Evolutionary conservation across 257 asterid genomes (phyloP).

Genomic region (Jacaranda mimosifolia): DNA sequence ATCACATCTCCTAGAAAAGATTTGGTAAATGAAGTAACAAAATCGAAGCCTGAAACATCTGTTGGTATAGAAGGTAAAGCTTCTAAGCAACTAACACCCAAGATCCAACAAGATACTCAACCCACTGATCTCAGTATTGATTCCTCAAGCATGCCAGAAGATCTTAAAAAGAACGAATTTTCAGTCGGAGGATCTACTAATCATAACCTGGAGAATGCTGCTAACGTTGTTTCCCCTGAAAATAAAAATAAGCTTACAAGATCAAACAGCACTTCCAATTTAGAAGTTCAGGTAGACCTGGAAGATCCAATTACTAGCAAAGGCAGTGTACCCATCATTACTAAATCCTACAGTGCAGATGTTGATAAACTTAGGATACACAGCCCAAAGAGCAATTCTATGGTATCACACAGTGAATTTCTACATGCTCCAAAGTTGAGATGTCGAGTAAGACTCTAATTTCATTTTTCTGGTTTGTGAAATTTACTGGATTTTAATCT

Average conservation of each 20-base stretch:
- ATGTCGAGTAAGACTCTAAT: constrained; percentile 68
- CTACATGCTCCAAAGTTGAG: constrained; percentile 74
- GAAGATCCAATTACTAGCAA: constrained; percentile 48
- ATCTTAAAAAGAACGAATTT: constrained; percentile 36
- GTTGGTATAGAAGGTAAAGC: constrained; percentile 47
- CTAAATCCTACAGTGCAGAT: constrained; percentile 60
- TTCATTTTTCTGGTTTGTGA: constrained; percentile 30
- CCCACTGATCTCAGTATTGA: constrained; percentile 41
- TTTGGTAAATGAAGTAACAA: constrained; percentile 35
- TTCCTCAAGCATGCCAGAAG: constrained; percentile 47
- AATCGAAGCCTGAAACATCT: constrained; percentile 41
- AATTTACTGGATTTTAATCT: constrained; percentile 9
- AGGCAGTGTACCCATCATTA: constrained; percentile 49
- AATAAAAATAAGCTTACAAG: constrained; percentile 54
- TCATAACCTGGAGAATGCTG: constrained; percentile 46
- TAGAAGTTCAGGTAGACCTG: constrained; percentile 50
- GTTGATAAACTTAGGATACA: constrained; percentile 48
- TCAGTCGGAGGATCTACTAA: constrained; percentile 40
- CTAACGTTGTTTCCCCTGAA: constrained; percentile 42
- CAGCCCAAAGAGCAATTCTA: constrained; percentile 50
- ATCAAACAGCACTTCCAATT: constrained; percentile 77
- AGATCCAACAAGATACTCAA: constrained; percentile 42
- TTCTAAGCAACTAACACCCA: constrained; percentile 22
- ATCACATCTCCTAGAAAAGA: constrained; percentile 37
- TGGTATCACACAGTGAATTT: constrained; percentile 56